Base-by-base conservation (phyloP, 1,284 basidiomycete genomes). In the Volvariella volvacea region DNA sequence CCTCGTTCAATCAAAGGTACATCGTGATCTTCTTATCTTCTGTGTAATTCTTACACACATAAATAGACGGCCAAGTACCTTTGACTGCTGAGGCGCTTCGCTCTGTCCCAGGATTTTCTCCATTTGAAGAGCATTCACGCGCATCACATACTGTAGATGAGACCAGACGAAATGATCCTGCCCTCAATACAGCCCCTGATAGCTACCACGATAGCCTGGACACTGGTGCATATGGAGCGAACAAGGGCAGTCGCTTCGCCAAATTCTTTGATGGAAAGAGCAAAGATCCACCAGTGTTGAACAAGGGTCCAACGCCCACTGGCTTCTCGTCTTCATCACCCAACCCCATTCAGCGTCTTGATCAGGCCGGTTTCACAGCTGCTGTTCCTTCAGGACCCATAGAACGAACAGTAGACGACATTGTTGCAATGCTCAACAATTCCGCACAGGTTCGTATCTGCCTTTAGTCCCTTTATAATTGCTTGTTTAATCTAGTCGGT, bases 181-280 rank as follows among this genome's bases (percentile, higher is more conserved):
- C 34, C n/a, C 6, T 36, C 7, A 15, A 36, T 20, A 20, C 34
- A 28, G 25, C 25, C 12, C 21, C 30, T 19, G 44, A 45, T 20
- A 49, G 41, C 34, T 21, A 28, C 3, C 39, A 41, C 16, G 36
- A 31, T 21, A 20, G 42, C 34, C 34, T 15, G n/a, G 34, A 36
- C 7, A 6, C 34, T 20, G 19, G 34, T 36, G 25, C 25, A 15
- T 67, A 74, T 55, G 68, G 73, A 14, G 61, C 68, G 30, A 70
- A 67, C 22, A 86, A 80, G 60, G 85, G 85, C 22, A 88, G 86
- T 57, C 78, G 86, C 21, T 84, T 89, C 58, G 86, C 85, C 22
- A 89, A 88, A 57, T 87, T 88, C 58, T 89, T 88, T 20, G 87
- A 88, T 52, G 71, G 71, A n/a, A 88, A 85, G 60, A 58, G 62